Evolutionary conservation across 371 early-diverging fungal species (phyloP).

Genomic region (Syncephalis plumigaleata): DNA sequence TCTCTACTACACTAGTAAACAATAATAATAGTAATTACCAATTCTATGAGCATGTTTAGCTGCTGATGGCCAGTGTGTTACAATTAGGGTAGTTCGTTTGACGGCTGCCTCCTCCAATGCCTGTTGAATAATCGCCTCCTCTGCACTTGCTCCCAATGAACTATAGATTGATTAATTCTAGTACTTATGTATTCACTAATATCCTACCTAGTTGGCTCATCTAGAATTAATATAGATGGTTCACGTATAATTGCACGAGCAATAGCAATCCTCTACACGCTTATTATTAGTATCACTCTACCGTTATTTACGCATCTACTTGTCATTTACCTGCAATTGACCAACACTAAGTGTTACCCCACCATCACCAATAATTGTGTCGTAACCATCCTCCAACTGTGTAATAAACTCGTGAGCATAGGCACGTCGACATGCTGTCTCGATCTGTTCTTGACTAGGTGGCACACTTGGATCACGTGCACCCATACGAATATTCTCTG

Average conservation of each 20-base stretch:
- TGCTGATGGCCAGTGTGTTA: constrained; percentile 45
- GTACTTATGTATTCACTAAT: too few species aligned
- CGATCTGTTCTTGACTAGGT: constrained; percentile 26
- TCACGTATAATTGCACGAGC: constrained; percentile 27
- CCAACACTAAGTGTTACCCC: constrained; percentile 42
- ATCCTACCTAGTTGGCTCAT: not conserved
- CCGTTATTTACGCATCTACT: too few species aligned
- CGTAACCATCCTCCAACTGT: constrained; percentile 39
- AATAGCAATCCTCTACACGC: constrained; percentile 45
- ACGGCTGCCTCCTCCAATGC: constrained; percentile 48
- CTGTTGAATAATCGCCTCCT: constrained; percentile 63
- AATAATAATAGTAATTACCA: too few species aligned
- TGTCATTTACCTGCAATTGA: constrained; percentile 19
- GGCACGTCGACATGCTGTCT: constrained; percentile 26
- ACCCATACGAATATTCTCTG: constrained; percentile 60
- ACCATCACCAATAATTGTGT: constrained; percentile 54
- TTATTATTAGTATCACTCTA: too few species aligned
- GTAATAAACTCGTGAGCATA: constrained; percentile 52
- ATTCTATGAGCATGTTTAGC: constrained; percentile 46
- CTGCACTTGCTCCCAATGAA: constrained; percentile 59
- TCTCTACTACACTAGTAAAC: too few species aligned
- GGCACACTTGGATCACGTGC: constrained; percentile 4
- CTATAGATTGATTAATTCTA: too few species aligned
- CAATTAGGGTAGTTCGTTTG: constrained; percentile 28
- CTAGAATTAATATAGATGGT: not conserved